Percentiles rank a stretch among this genome's conserved stretches.
Evolutionary conservation across 2,329 filamentous ascomycete genomes (phyloP).

Genomic region (Monosporascus sp.): DNA sequence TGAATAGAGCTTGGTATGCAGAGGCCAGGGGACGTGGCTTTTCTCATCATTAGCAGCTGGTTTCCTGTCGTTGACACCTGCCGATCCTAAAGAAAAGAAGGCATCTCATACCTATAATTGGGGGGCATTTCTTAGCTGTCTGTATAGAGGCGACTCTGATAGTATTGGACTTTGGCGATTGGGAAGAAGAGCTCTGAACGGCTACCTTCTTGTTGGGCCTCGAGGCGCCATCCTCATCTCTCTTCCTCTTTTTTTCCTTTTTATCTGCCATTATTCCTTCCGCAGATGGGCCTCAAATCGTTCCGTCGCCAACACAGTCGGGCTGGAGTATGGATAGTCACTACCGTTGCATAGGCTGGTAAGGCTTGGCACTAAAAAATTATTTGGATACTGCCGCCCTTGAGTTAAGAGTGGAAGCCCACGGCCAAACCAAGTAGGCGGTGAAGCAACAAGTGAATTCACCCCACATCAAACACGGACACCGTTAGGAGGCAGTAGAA

Average conservation of each 20-base stretch:
- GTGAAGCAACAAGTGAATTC: slow-evolving; percentile 7
- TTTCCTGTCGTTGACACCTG: background rate
- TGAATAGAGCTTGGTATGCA: slow-evolving; percentile 29
- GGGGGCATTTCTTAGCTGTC: slow-evolving; percentile 42
- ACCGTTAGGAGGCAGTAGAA: background rate
- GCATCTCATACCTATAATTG: slow-evolving; percentile 44
- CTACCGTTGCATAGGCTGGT: background rate
- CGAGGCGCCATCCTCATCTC: slow-evolving; percentile 34
- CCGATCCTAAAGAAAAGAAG: slow-evolving; percentile 8
- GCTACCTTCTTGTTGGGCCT: slow-evolving; percentile 50
- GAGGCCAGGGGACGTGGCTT: slow-evolving; percentile 39
- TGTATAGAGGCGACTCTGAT: slow-evolving; percentile 43
- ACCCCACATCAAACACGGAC: slow-evolving; percentile 11
- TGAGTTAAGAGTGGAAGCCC: background rate
- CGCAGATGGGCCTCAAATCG: background rate
- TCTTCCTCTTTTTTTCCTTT: slow-evolving; percentile 50
- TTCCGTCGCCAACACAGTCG: background rate
- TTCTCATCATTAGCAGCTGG: slow-evolving; percentile 5
- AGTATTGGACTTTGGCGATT: slow-evolving; percentile 25
- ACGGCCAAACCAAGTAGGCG: slow-evolving; percentile 17
- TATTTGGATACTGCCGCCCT: slow-evolving; percentile 19
- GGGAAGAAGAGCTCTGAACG: slow-evolving; percentile 30
- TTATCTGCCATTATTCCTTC: slow-evolving; percentile 31
- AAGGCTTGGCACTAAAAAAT: slow-evolving; percentile 8
- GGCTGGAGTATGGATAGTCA: background rate